A percentile compares a stretch with the other conserved stretches of the same genome.
phyloP scores from a whole-genome alignment of 2,329 filamentous ascomycete species.

The Fusarium begoniae region DNA sequence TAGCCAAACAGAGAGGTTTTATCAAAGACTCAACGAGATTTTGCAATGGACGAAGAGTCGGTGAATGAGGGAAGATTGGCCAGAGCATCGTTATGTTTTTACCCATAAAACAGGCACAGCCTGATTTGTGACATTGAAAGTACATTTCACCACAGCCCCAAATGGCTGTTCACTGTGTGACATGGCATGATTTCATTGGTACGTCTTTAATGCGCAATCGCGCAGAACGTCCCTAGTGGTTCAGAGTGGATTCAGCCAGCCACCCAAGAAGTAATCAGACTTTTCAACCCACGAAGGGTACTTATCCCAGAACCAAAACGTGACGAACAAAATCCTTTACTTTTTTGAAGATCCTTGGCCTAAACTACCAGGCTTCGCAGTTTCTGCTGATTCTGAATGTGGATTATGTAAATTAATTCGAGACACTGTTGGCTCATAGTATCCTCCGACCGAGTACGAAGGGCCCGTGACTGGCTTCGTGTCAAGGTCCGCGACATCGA shows the following conservation, averaged over 20 bases:
- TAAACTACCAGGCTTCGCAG: background rate
- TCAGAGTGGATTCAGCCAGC: too few species aligned
- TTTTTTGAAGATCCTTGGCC: background rate
- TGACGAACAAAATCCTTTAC: accelerated
- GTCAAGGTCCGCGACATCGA: background rate
- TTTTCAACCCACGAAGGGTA: too few species aligned
- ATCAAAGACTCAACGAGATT: too few species aligned
- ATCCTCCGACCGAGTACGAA: background rate
- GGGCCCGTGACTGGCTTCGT: background rate
- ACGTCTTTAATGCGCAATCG: background rate
- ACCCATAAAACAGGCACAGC: background rate
- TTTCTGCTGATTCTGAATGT: background rate
- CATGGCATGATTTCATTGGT: background rate
- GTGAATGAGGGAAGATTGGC: background rate
- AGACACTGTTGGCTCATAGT: background rate
- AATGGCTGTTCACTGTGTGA: background rate
- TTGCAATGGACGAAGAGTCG: background rate
- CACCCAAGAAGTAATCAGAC: too few species aligned
- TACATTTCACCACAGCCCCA: background rate
- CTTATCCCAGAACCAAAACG: background rate
- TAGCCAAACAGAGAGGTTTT: accelerated
- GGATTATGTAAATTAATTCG: background rate
- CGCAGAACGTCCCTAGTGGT: background rate
- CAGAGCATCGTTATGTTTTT: background rate
- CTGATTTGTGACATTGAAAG: background rate